Percentiles rank a stretch among this genome's conserved stretches.
phyloP scores from a whole-genome alignment of 192 early-diverging fungal genomes.

The Fimicolochytrium jonesii region DNA sequence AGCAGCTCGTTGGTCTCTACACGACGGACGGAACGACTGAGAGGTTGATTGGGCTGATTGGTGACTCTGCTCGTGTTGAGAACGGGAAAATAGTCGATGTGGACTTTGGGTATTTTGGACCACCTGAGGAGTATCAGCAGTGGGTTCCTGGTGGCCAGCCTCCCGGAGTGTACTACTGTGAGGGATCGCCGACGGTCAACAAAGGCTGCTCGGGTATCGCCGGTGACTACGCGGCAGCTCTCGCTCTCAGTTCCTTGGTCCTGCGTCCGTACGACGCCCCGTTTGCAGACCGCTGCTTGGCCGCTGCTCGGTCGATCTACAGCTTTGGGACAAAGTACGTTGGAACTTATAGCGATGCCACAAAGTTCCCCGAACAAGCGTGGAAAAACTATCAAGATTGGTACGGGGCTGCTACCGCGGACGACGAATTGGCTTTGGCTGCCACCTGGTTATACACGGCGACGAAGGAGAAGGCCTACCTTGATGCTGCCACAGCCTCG shows the following conservation, averaged over 20 bases:
- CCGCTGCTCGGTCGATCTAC: conserved; percentile 16
- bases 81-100: conserved; percentile 2
- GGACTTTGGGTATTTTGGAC: conserved; percentile 34
- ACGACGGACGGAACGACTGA: conserved; percentile 14
- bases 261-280: conserved; percentile 12
- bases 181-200: conserved; percentile 13
- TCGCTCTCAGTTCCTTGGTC: conserved; percentile 14
- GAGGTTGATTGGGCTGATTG: conserved; percentile 24
- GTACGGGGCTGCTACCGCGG: conserved; percentile 15
- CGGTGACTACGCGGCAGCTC: conserved; percentile 24
- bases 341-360: conserved; percentile 6
- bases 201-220: conserved; percentile 29
- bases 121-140: conserved; percentile 26
- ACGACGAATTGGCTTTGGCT: conserved; percentile 25
- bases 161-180: conserved; percentile 19
- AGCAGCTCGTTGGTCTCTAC: conserved; percentile 27
- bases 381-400: conserved; percentile 24
- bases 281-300: conserved; percentile 20
- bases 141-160: conserved; percentile 3
- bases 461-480: not conserved
- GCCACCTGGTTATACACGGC: conserved; percentile 23
- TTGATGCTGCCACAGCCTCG: not conserved
- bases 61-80: conserved; percentile 2
- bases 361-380: not conserved
- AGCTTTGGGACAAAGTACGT: conserved; percentile 22